Conservation (phyloP, 31 red algal species). For the Asparagopsis taxiformis region DNA sequence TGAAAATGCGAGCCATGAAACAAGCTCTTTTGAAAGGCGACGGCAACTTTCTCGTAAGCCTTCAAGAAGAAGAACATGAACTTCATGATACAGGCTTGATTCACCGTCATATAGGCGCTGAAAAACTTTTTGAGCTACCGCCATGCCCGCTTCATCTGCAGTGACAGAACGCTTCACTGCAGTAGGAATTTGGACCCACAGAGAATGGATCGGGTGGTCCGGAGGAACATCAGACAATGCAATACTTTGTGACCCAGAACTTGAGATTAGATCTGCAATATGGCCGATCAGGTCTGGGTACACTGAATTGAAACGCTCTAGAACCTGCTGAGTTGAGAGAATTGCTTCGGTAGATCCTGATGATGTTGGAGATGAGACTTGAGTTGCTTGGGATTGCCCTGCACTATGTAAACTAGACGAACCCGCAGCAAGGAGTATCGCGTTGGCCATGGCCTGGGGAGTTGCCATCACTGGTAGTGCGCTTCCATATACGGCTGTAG, state of each 20-base stretch:
- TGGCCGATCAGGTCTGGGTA: conserved; percentile 45
- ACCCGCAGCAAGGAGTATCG: conserved; percentile 10
- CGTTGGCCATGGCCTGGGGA: conserved; percentile 8
- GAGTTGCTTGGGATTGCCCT: background rate
- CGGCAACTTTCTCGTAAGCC: conserved; percentile 71
- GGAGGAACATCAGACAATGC: conserved; percentile 34
- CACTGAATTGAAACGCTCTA: conserved; percentile 70
- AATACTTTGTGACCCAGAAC: conserved; percentile 1
- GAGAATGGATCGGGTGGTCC: conserved; percentile 54
- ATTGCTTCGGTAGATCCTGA: conserved; percentile 30
- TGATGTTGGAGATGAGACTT: background rate
- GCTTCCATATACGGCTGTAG: conserved; percentile 1
- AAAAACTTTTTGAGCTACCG: conserved; percentile 84
- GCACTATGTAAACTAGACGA: background rate
- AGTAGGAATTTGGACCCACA: conserved; percentile 65
- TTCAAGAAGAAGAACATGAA: conserved; percentile 80
- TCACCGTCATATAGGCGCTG: conserved; percentile 69
- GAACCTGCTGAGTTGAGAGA: conserved; percentile 65
- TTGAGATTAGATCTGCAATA: conserved; percentile 14
- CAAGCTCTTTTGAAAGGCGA: conserved; percentile 78
- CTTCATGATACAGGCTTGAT: conserved; percentile 70
- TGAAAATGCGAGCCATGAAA: conserved; percentile 81
- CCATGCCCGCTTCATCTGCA: conserved; percentile 77
- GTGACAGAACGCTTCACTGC: conserved; percentile 65
- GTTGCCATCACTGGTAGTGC: conserved; percentile 5